Evolutionary conservation across 805 yeast species (phyloP).

Genomic region (Candida manassasensis): DNA sequence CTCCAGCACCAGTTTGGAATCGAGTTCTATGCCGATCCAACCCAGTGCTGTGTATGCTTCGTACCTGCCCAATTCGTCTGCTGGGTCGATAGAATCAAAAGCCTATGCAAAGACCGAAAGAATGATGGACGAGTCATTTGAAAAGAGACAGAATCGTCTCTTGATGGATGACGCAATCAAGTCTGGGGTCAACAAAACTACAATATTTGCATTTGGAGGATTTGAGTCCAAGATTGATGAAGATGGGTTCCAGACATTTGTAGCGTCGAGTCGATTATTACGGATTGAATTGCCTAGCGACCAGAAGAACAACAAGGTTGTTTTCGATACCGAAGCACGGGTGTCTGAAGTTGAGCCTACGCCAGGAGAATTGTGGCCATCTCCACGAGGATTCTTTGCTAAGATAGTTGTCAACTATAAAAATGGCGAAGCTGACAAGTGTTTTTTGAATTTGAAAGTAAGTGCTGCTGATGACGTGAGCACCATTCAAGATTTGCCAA

Average conservation of each 20-base stretch:
- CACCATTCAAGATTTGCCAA: neutral
- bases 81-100: neutral
- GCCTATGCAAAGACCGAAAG: constrained; percentile 1
- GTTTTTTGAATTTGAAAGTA: constrained; percentile 5
- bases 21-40: constrained; percentile 1
- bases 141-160: constrained; percentile 8
- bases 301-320: constrained; percentile 11
- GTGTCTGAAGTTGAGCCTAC: constrained; percentile 13
- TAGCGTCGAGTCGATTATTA: constrained; percentile 30
- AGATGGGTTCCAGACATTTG: constrained; percentile 18
- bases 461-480: constrained; percentile 1
- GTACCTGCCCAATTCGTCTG: constrained; percentile 3
- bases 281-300: constrained; percentile 28
- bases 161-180: constrained; percentile 12
- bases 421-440: constrained; percentile 14
- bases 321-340: constrained; percentile 13
- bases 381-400: constrained; percentile 39
- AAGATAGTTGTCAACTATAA: constrained; percentile 23
- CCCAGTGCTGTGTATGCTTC: neutral
- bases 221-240: constrained; percentile 14
- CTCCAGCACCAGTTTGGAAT: constrained; percentile 1
- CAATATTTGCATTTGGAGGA: constrained; percentile 39
- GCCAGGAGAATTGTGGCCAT: constrained; percentile 20
- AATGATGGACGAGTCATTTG: constrained; percentile 1
- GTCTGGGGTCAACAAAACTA: constrained; percentile 17